phyloP scores from a whole-genome alignment of 768 basidiomycete species.

The Clavulina sp. region DNA sequence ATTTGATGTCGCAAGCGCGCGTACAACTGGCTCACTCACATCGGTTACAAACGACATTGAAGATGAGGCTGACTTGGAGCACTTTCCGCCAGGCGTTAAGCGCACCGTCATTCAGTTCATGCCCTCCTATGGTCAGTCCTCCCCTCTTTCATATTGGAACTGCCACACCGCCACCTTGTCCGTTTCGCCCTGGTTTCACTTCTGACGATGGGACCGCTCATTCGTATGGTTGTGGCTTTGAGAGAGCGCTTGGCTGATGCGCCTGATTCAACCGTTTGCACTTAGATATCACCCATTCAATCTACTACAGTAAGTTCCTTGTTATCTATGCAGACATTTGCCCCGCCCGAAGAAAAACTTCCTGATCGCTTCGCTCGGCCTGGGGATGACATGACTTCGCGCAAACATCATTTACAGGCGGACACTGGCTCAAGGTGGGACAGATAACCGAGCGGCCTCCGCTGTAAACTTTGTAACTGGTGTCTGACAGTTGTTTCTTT shows the following conservation, averaged over 20 bases:
- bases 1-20: conserved; percentile 68
- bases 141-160: background rate
- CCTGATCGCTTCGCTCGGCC: background rate
- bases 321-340: background rate
- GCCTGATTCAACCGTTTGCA: background rate
- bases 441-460: no score
- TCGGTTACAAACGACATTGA: conserved; percentile 38
- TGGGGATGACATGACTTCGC: no score
- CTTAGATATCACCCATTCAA: conserved; percentile 70
- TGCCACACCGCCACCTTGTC: background rate
- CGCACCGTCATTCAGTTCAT: conserved; percentile 62
- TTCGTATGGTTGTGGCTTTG: no score
- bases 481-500: background rate
- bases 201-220: no score
- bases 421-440: conserved; percentile 60
- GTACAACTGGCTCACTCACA: conserved; percentile 45
- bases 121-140: conserved; percentile 25
- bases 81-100: conserved; percentile 42
- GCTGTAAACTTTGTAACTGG: no score
- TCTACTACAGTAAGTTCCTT: conserved; percentile 43
- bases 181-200: background rate
- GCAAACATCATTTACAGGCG: background rate
- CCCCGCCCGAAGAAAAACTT: background rate
- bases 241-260: background rate
- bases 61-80: conserved; percentile 58